These are phyloP conservation scores for Apiospora kogelbergensis DNA, from an alignment of 2,329 filamentous ascomycete genomes.

Conservation along the genomic window DNA sequence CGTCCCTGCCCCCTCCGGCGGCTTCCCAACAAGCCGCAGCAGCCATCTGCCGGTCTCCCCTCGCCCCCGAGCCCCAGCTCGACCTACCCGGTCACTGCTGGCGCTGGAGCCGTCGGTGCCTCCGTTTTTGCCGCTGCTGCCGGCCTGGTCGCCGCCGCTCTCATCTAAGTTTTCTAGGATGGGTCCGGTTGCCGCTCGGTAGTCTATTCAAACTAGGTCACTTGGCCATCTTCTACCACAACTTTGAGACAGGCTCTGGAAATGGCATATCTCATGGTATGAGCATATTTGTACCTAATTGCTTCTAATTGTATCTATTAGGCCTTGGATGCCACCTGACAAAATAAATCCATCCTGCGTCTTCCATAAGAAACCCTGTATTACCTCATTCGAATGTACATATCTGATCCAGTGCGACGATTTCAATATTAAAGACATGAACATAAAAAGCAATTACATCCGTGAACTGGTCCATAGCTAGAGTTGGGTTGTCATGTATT, in stretches of 20 bases:
- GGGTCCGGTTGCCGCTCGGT: neutral
- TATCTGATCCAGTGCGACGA: neutral
- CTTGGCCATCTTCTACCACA: neutral
- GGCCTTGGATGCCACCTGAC: conserved; percentile 22
- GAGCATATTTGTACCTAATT: conserved; percentile 8
- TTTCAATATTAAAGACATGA: neutral
- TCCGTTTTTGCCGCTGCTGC: conserved; percentile 56
- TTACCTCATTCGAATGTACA: conserved; percentile 11
- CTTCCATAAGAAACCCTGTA: conserved; percentile 14
- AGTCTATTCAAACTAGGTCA: neutral
- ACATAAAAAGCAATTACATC: no score
- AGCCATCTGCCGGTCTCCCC: conserved; percentile 25
- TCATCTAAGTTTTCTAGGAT: conserved; percentile 47
- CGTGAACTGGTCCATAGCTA: neutral
- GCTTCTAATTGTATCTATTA: conserved; percentile 9
- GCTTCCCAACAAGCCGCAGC: conserved; percentile 13
- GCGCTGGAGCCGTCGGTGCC: conserved; percentile 53
- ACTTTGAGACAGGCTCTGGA: conserved; percentile 6
- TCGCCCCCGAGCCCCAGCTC: conserved; percentile 30
- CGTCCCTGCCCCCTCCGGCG: conserved; percentile 40
- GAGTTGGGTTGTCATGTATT: neutral
- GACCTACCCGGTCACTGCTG: conserved; percentile 42
- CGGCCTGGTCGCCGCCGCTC: conserved; percentile 54
- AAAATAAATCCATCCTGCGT: conserved; percentile 8
- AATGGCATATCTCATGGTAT: neutral